Base-by-base conservation (phyloP, 768 basidiomycete species). In the Tylopilus balloui region DNA sequence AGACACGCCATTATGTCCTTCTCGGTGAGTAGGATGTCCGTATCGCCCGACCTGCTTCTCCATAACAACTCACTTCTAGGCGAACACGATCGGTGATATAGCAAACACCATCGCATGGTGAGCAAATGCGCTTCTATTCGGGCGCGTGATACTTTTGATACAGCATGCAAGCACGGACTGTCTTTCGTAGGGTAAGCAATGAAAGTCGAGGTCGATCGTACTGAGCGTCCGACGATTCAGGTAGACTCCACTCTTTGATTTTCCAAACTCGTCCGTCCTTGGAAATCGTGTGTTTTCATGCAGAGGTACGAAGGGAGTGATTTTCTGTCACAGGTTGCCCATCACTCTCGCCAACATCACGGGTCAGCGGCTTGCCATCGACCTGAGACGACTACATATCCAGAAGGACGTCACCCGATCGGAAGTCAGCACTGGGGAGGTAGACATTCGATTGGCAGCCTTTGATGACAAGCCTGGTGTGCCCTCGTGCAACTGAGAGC, bases 401-500 rank as follows among this genome's bases (percentile, higher is more conserved):
- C 27, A 38, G 17, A 38, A 37, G 42, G 48, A 48, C 25, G n/a
- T 38, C 13, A 43, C 21, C 7, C 27, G 2, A 4, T 49, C 48
- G n/a, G 48, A 31, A n/a, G 14, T 44, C 28, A 38, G 42, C 48
- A 37, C n/a, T n/a, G n/a, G 36, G 35, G 48, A 43, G 36, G 48
- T 49, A 13, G 48, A 29, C 14, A 11, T 15, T 19, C 48, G 43
- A 36, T 19, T 43, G 17, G 48, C 48, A 29, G 42, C 23, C n/a
- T 38, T 43, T 49, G 21, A 43, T 10, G 24, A 28, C 6, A 21
- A 29, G 20, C 15, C n/a, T 29, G 15, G 1, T 13, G 32, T 27
- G 20, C 34, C 24, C 27, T 19, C 4, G 21, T n/a, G n/a, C n/a
- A n/a, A 23, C 12, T 3, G 2, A 19, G 35, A 38, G n/a, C 31